Evolutionary conservation across 768 basidiomycete species (phyloP).

Genomic region (Lentinula boryana): DNA sequence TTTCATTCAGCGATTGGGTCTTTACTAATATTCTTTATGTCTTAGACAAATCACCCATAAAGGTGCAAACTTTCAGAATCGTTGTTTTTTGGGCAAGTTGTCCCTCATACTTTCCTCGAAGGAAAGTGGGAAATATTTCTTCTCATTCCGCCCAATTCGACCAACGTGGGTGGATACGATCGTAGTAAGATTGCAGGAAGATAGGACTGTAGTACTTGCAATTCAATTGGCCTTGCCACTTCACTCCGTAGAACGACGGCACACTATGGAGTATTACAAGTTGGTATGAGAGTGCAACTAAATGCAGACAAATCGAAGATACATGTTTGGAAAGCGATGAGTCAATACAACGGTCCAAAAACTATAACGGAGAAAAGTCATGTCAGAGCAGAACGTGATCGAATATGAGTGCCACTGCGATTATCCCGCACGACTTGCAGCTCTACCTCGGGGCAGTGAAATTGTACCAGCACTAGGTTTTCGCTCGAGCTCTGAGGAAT

Average conservation of each 20-base stretch:
- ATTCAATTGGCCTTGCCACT: no score
- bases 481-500: background rate
- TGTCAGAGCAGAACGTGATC: background rate
- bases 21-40: background rate
- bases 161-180: no score
- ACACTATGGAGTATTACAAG: background rate
- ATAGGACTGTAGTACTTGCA: no score
- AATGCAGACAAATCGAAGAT: background rate
- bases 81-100: background rate
- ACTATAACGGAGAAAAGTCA: background rate
- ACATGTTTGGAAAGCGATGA: background rate
- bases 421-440: background rate
- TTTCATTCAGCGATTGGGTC: background rate
- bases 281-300: background rate
- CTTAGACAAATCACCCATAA: background rate
- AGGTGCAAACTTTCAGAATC: background rate
- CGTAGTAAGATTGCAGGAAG: no score
- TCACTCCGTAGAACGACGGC: background rate
- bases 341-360: background rate
- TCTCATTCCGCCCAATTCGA: no score
- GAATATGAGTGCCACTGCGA: background rate
- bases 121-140: no score
- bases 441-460: background rate
- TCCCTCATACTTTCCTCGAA: no score
- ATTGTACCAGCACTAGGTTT: constrained; percentile 5